Base-by-base conservation (phyloP, 2,329 filamentous ascomycete genomes). In the Fusarium sp. region DNA sequence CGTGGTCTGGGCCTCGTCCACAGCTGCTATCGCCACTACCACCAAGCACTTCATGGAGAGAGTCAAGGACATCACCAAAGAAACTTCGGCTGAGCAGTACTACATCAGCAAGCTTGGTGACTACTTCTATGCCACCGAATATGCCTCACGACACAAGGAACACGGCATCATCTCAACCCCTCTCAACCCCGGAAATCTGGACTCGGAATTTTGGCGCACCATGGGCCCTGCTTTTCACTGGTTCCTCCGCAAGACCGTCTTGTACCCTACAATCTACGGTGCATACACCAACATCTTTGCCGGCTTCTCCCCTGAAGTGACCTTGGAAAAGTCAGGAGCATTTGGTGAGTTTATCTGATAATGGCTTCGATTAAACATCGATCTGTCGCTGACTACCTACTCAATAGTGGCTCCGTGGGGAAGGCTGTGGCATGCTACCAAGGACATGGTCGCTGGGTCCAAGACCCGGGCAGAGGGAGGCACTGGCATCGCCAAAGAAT, bases 281-380 rank as follows among this genome's bases (percentile, higher is more conserved):
- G 86, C 86, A 0, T 88, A 87, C 74, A 87, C 87, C 0, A 82
- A 86, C 67, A 73, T 89, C 1, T 89, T 84, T 67, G 83, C 86
- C 1, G 86, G 82, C 0, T 79, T 87, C 42, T 85, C 86, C 0
- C 82, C 84, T 0, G 81, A 87, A 0, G 79, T 88, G 5, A 85
- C 82, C 0, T 42, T 82, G 1, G 84, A 78, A 8, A 66, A 74
- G 2, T 69, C 65, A 5, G 77, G 77, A 0, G 33, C 40, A 14
- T 78, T 66, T 27, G 62, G 76, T 78, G 52, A 64, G 71, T 67
- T 2, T 5, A 13, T n/a, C 4, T 6, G 22, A 8, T 20, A 56
- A 16, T 22, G 2, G 29, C 14, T 16, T 42, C 38, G 6, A 25
- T 33, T 16, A 4, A 14, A 9, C 11, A 5, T 22, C 4, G 7